Base-by-base conservation (phyloP, 2,329 filamentous ascomycete species). In the Trichoderma sp. region DNA sequence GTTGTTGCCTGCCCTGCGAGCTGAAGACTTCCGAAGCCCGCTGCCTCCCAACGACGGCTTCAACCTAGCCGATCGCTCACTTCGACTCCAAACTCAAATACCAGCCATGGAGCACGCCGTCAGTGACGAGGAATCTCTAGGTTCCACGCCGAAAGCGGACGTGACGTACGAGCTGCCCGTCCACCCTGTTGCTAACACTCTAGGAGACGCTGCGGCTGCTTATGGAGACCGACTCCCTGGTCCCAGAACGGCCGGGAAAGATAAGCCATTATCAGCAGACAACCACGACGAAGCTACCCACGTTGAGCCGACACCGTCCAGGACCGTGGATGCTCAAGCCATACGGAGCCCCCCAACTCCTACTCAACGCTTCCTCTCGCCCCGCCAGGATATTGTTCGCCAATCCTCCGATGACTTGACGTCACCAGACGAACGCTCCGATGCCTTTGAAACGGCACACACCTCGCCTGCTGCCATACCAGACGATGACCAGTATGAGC, bases 81-180 rank as follows among this genome's bases (percentile, higher is more conserved):
- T 83, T 30, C 75, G 74, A 6, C 76, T 83, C 63, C 76, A 82
- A 59, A 83, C 81, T 14, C 71, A 72, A 24, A 24, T 74, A 26
- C 66, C 72, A 12, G 69, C 75, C 17, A 63, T 75, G 21, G 69
- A 72, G 1, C 73, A 77, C 4, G 71, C 74, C 10, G 71, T 78
- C 9, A 84, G 88, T 57, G 72, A 83, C 30, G 77, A 87, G 9
- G 88, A 82, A 51, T 91, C 88, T 6, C 80, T 87, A 68, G 85
- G 91, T 71, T 83, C 84, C 0, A 93, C 90, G 1, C 90, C 90
- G 1, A 90, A 86, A 67, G 88, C 88, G 5, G 82, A 80, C 19
- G 64, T 68, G n/a, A 72, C 67, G 64, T 75, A 74, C 10, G 71
- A 73, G 48, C 68, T 77, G 14, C 73, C 72, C 7, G 59, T 48